Evolutionary conservation across 2,329 filamentous ascomycete species (phyloP).

Genomic region (Xylariaceae sp.): DNA sequence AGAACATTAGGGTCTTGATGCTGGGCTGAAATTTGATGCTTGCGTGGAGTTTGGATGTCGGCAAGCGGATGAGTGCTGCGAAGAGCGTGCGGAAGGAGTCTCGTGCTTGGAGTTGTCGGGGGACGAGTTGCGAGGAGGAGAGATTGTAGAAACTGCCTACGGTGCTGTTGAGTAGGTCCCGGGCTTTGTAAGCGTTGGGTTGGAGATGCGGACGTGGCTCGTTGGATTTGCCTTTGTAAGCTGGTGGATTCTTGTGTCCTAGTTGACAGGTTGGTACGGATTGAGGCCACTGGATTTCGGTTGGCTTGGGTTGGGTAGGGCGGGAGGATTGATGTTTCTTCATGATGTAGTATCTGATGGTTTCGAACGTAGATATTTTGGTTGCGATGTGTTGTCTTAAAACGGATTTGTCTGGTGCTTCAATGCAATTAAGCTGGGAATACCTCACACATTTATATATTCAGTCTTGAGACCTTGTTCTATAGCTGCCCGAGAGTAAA

Average conservation of each 20-base stretch:
- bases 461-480: too few species aligned
- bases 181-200: conserved; percentile 1
- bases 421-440: too few species aligned
- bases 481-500: too few species aligned
- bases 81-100: conserved; percentile 3
- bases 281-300: too few species aligned
- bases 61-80: too few species aligned
- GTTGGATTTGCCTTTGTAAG: neutral
- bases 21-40: neutral
- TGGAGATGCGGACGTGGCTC: neutral
- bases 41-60: neutral
- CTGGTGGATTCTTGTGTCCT: neutral
- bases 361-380: too few species aligned
- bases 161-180: conserved; percentile 8
- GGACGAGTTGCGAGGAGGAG: neutral
- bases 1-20: neutral
- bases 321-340: too few species aligned
- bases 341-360: too few species aligned
- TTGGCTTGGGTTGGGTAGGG: too few species aligned
- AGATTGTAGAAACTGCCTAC: conserved; percentile 9
- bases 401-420: too few species aligned
- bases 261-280: neutral
- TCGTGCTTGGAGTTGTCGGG: conserved; percentile 2
- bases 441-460: too few species aligned
- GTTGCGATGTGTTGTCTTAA: too few species aligned